Percentiles rank a stretch among this genome's conserved stretches.
Evolutionary conservation across 345 rosid genomes (phyloP).

Genomic region (Eucalyptus caleyi): DNA sequence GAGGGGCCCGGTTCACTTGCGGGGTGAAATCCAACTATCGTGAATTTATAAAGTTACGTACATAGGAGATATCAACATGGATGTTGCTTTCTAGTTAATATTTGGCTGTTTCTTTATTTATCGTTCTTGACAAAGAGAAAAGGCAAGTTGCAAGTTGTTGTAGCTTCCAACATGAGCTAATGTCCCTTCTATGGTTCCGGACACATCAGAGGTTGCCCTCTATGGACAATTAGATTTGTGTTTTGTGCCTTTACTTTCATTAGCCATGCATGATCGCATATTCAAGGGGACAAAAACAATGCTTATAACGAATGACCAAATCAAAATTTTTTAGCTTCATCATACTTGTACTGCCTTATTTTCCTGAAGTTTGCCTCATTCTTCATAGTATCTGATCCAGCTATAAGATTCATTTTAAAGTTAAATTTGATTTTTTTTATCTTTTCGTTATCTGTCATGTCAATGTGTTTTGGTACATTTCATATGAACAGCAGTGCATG

Average conservation of each 20-base stretch:
- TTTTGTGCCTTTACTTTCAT: not conserved
- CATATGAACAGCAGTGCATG: not conserved
- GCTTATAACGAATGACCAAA: not conserved
- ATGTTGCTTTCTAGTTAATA: not conserved
- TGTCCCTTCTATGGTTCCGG: not conserved
- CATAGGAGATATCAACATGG: not conserved
- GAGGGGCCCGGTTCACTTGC: not conserved
- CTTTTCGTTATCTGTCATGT: not conserved
- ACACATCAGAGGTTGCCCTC: not conserved
- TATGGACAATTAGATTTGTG: not conserved
- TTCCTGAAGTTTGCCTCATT: not conserved
- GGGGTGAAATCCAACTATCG: not conserved
- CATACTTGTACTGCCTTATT: not conserved
- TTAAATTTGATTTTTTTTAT: not conserved
- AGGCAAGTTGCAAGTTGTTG: not conserved
- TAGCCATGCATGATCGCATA: not conserved
- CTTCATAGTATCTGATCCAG: not conserved
- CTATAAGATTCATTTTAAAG: not conserved
- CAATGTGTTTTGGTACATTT: not conserved
- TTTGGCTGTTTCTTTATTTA: not conserved
- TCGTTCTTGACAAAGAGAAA: not conserved
- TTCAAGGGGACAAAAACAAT: not conserved
- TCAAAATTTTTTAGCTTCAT: not conserved
- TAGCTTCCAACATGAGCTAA: not conserved
- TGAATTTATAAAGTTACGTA: not conserved